Evolutionary conservation across 352 stramenopile species (phyloP).

Genomic region (Globisporangium yorkense): DNA sequence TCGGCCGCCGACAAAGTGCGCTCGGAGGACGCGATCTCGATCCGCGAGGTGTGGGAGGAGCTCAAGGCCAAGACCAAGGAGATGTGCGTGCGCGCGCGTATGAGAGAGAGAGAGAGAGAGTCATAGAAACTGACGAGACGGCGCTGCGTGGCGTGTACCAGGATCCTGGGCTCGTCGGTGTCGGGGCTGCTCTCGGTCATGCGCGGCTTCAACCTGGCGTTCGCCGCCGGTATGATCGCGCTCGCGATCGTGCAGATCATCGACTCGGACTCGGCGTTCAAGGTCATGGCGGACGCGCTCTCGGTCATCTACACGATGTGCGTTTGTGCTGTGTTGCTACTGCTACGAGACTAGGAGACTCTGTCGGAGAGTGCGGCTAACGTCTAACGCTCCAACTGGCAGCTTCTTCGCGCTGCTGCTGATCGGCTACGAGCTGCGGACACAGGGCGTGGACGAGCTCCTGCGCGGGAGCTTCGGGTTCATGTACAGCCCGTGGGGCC

Average conservation of each 20-base stretch:
- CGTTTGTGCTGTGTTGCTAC: conserved; percentile 2
- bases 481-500: conserved; percentile 87
- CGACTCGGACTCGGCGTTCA: conserved; percentile 57
- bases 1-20: conserved; percentile 72
- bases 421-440: conserved; percentile 81
- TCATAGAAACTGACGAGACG: conserved; percentile 1
- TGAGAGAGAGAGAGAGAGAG: neutral
- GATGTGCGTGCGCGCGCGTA: conserved; percentile 39
- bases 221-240: conserved; percentile 71
- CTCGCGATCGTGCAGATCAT: conserved; percentile 68
- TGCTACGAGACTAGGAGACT: neutral
- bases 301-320: conserved; percentile 87
- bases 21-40: conserved; percentile 61
- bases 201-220: conserved; percentile 67
- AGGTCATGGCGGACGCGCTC: conserved; percentile 65
- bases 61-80: conserved; percentile 75
- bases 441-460: conserved; percentile 53
- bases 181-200: conserved; percentile 73
- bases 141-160: conserved; percentile 8
- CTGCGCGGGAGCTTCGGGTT: conserved; percentile 81
- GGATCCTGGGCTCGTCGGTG: conserved; percentile 77
- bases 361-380: no score
- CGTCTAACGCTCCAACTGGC: neutral
- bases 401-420: conserved; percentile 83
- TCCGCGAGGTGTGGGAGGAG: conserved; percentile 81